Base-by-base conservation (phyloP, 768 basidiomycete species). In the Saitozyma podzolica region DNA sequence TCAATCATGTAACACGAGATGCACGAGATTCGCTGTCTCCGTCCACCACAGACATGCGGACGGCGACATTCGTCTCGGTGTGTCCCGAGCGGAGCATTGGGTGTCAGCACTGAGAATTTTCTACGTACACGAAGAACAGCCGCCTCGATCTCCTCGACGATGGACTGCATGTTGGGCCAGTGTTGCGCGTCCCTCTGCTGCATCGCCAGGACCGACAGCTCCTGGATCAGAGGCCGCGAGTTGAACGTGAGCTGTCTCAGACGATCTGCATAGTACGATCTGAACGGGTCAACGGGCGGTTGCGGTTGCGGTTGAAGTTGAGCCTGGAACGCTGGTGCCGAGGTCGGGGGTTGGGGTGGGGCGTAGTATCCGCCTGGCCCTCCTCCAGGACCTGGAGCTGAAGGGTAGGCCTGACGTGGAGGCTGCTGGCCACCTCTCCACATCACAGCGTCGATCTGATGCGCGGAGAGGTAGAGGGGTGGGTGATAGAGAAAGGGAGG, bases 161-260 rank as follows among this genome's bases (percentile, higher is more conserved):
- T 64, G 3, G 65, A 62, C 45, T 59, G 58, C 76, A 79, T 77
- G 37, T 65, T 69, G 1, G 63, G 62, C 76, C 76, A 76, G 50
- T 76, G 63, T 43, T 69, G 64, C 61, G 61, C 58, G 67, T 77
- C 68, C 8, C 70, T 61, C 61, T 73, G 65, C 37, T 66, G 59
- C 66, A 70, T 68, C 52, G 96, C 95, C 69, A 90, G 85, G 84
- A 93, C 87, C 41, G 96, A 97, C 14, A 99, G 81, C 64, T 85
- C 85, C 82, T 96, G 92, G 67, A 99, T 99, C 65, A 96, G 87
- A 9, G 92, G 89, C 74, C 93, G 88, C 69, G 93, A 95, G 81
- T 98, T 99, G 84, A 93, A 88, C 56, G 87, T 91, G 66, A 99
- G 88, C 66, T 71, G 64, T 66, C 69, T 67, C 37, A 76, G 63